Conservation (phyloP, 345 rosid species). For the Nasturtium officinale region DNA sequence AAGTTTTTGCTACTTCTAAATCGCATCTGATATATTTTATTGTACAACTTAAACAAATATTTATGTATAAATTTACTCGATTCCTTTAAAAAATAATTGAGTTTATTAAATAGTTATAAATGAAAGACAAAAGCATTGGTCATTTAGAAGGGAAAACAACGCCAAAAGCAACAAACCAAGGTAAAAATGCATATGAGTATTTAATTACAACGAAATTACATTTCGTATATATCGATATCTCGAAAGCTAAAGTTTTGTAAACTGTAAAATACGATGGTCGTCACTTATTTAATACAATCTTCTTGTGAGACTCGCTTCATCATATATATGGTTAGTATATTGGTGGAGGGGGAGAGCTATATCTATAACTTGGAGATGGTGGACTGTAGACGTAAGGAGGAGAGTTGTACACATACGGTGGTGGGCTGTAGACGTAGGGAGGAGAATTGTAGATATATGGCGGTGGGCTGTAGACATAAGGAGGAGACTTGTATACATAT, state of each 20-base stretch:
- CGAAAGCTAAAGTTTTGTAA: background rate
- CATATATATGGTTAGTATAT: slow-evolving; percentile 25
- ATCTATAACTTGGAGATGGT: background rate
- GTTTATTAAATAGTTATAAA: slow-evolving; percentile 8
- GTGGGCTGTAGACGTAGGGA: background rate
- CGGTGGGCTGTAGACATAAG: background rate
- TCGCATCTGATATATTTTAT: background rate
- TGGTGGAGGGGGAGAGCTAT: slow-evolving; percentile 28
- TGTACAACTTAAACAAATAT: background rate
- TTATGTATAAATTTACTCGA: background rate
- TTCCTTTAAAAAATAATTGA: background rate
- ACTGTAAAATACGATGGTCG: background rate
- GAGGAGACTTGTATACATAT: background rate
- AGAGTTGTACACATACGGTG: background rate
- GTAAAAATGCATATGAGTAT: background rate
- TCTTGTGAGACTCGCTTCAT: background rate
- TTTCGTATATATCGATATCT: slow-evolving; percentile 2
- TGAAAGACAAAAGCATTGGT: slow-evolving; percentile 6
- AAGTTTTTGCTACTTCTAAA: background rate
- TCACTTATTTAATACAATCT: slow-evolving; percentile 19
- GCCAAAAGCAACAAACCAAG: slow-evolving; percentile 19
- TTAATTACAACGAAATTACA: slow-evolving; percentile 6
- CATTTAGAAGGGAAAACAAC: slow-evolving; percentile 19
- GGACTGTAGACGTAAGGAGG: background rate
- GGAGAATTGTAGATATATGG: background rate